Base-by-base conservation (phyloP, 257 asterid species). In the Cinchona pubescens region DNA sequence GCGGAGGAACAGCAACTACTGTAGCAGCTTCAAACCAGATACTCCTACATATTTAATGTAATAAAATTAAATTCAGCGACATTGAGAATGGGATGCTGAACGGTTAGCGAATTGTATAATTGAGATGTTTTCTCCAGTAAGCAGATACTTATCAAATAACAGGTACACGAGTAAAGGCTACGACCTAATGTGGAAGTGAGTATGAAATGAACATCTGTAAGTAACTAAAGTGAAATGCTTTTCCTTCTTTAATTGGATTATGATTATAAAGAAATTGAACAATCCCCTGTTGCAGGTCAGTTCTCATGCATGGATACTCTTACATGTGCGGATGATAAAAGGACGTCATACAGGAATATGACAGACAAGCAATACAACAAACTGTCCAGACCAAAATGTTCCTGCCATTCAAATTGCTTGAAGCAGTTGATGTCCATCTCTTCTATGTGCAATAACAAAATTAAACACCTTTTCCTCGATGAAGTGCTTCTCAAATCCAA, bases 1-100 rank as follows among this genome's bases (percentile, higher is more conserved):
- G 94, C 2, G 98, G 97, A 67, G 99, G 93, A 84, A 95, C 98
- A 83, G 97, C 96, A 79, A 95, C 99, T 68, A 95, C 99, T 34
- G 99, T 95, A 40, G 99, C 98, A 75, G 99, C 96, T 88, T 95
- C 99, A 83, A 95, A 95, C 99, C 99, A 95, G 79, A 95, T 91
- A 80, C 91, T 90, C 83, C 99, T 95, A 86, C 64, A 74, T 67
- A 68, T 65, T 40, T 49, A 12, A 53, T 15, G 34, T 55, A 65
- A 45, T 30, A 29, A 21, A 12, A 25, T 65, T 29, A 76, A 83
- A 48, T n/a, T 56, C 2, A 56, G 11, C 62, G 9, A 56, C 15
- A n/a, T n/a, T 56, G 27, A 0, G 12, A 73, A 70, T 56, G 72
- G 37, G 53, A 67, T 9, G 67, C 15, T 8, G 16, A 27, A 49